phyloP scores from a whole-genome alignment of 192 early-diverging fungal genomes.

The Rhizoclosmatium globosum region DNA sequence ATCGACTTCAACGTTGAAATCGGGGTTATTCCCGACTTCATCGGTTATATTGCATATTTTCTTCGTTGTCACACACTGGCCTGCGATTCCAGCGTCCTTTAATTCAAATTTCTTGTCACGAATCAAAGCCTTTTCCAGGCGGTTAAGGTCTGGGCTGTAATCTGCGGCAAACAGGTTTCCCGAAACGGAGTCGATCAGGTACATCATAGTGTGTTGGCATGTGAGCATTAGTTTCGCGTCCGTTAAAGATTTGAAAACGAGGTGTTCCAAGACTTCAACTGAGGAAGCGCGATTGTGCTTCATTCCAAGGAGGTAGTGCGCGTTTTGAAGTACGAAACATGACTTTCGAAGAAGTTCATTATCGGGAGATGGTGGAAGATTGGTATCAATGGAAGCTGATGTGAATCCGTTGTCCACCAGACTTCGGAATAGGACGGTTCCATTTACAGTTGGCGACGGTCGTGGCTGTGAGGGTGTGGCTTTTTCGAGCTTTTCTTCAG shows the following conservation, averaged over 20 bases:
- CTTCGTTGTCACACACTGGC: neutral
- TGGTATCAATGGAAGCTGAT: neutral
- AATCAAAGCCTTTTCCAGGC: constrained; percentile 22
- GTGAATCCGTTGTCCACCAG: neutral
- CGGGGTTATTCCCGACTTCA: neutral
- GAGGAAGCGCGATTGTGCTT: neutral
- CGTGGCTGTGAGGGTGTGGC: too few relatives aligned
- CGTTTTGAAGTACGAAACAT: constrained; percentile 5
- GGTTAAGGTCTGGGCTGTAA: constrained; percentile 7
- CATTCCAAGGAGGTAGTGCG: neutral
- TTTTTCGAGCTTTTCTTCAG: too few relatives aligned
- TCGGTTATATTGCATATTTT: constrained; percentile 1
- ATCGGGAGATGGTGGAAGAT: neutral
- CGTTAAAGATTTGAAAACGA: neutral
- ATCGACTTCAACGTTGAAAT: constrained; percentile 14
- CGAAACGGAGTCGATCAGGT: constrained; percentile 3
- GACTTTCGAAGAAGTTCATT: neutral
- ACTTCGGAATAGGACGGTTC: neutral
- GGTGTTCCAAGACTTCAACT: neutral
- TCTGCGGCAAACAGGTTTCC: constrained; percentile 8
- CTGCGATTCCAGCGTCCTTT: constrained; percentile 14
- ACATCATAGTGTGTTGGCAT: constrained; percentile 18
- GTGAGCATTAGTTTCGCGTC: neutral
- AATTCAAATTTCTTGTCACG: constrained; percentile 3
- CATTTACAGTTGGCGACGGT: too few relatives aligned